Evolutionary conservation across 257 asterid genomes (phyloP), one percentile per base, ranked within the genome.

Genomic region (Euphrasia confusa): DNA sequence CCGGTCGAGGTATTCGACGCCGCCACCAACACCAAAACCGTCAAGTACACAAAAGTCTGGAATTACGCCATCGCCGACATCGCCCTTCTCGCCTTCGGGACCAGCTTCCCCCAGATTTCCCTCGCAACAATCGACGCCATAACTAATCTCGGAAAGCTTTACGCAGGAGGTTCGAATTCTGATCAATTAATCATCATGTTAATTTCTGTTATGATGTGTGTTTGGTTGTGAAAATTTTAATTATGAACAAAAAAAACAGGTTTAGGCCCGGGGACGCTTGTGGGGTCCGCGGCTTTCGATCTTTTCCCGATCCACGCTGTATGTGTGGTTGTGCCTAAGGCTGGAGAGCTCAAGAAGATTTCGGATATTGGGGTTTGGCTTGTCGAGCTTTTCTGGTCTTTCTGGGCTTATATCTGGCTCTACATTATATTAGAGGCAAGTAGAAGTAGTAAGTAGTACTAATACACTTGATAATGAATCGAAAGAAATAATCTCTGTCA

Each of bases 361-460:
- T 79, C 98, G 53, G 96, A 92, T 64, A 56, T 89, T 5, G 98
- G 98, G 59, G 93, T 92, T 54, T 92, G 97, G 98, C 80, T 92
- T 68, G 95, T 92, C 53, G 98, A 84, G 77, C 98, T 92, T 68
- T 78, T 92, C 76, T 92, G 98, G 97, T 92, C 98, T 69, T 89
- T 92, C 73, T 92, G 98, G 98, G 98, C 98, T 71, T 92, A 89
- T 79, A 71, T 86, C 70, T 92, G 98, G 98, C 89, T 92, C n/a
- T 92, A 92, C 64, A 83, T 92, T 60, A 92, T 86, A 30, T 65
- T 92, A 71, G 86, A 89, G 97, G 98, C 89, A 58, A 13, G 50
- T 30, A 3, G 33, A 2, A 30, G 4, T 3, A 30, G n/a, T n/a
- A n/a, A n/a, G n/a, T n/a, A n/a, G n/a, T n/a, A n/a, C n/a, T n/a